A percentile compares a stretch with the other conserved stretches of the same genome.
These are phyloP conservation scores for Aspergillus texensis DNA, from an alignment of 2,329 filamentous ascomycete genomes.

Conservation along the genomic window DNA sequence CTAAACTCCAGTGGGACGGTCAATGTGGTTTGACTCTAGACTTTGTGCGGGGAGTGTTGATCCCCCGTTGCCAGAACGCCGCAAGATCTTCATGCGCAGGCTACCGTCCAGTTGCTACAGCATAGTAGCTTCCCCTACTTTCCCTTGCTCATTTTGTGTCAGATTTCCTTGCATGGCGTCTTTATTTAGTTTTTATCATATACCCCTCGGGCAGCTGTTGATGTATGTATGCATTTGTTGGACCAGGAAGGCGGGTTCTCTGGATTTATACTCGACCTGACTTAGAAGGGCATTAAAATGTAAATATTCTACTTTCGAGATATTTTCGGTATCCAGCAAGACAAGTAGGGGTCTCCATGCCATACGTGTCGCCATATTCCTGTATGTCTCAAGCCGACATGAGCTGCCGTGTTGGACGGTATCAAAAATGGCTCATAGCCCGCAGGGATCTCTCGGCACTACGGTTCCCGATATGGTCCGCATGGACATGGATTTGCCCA, in stretches of 20 bases:
- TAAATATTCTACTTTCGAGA: constrained; percentile 7
- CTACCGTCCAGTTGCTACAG: background rate
- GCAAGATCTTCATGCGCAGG: background rate
- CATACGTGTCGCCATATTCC: background rate
- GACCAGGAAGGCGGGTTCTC: constrained; percentile 12
- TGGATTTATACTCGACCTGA: constrained; percentile 2
- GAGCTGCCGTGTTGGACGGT: background rate
- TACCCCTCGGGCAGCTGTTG: constrained; percentile 28
- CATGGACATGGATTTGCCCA: background rate
- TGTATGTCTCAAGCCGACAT: background rate
- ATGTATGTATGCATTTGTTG: constrained; percentile 24
- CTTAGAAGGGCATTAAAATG: background rate
- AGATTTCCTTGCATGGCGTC: constrained; percentile 21
- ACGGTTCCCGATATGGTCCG: background rate
- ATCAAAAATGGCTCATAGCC: background rate
- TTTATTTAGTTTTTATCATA: constrained; percentile 26
- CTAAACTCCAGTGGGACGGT: background rate
- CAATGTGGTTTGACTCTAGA: background rate
- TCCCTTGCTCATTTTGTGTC: constrained; percentile 12
- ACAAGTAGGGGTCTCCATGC: background rate
- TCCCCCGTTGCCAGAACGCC: background rate
- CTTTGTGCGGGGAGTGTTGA: background rate
- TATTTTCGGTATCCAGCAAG: background rate
- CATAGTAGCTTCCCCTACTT: background rate
- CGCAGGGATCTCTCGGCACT: background rate